Evolutionary conservation across 192 early-diverging fungal genomes (phyloP), one percentile per base, ranked within the genome.

Genomic region (Ambispora gerdemannii): DNA sequence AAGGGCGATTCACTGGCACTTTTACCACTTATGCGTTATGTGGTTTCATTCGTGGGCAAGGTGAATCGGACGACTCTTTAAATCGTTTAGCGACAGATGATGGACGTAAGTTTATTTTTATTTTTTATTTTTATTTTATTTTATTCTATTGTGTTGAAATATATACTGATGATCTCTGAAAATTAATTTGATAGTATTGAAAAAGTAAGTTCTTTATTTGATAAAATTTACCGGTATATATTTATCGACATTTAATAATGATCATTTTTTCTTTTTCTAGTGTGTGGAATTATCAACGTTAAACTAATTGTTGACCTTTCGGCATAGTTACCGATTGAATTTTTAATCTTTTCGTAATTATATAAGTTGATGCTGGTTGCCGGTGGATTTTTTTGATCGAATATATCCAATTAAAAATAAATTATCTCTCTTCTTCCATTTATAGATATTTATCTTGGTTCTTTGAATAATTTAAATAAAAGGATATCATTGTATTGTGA

Each of bases 1-100:
- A 83, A 58, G 95, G 95, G 71, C 84, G 82, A 71, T 75, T 84
- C 76, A 89, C 83, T 60, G 90, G 89, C 64, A 76, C 82, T 76
- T 87, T 80, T 87, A 84, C 90, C 81, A 91, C 90, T 83, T 95
- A 91, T 81, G 93, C 92, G 59, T 85, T 99, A 77, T 91, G 86
- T 76, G 97, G 97, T 71, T 91, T 91, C 79, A 90, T 98, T 76
- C 91, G 97, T 77, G 78, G 88, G 78, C 79, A 87, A 63, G 93
- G 89, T 67, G 95, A 98, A 86, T 84, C 92, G 67, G 95, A 99
- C 82, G 97, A 99, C 83, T 92, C 92, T 73, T 73, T 99, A 75
- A 96, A 99, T 93, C 91, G 96, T 72, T 86, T 99, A 60, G 89
- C 93, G 73, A 86, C 86, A 77, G 73, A 82, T 63, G 84, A 88